These are phyloP conservation scores for Cryptococcus sp. DNA, from an alignment of 1,284 basidiomycete species.

Conservation along the genomic window DNA sequence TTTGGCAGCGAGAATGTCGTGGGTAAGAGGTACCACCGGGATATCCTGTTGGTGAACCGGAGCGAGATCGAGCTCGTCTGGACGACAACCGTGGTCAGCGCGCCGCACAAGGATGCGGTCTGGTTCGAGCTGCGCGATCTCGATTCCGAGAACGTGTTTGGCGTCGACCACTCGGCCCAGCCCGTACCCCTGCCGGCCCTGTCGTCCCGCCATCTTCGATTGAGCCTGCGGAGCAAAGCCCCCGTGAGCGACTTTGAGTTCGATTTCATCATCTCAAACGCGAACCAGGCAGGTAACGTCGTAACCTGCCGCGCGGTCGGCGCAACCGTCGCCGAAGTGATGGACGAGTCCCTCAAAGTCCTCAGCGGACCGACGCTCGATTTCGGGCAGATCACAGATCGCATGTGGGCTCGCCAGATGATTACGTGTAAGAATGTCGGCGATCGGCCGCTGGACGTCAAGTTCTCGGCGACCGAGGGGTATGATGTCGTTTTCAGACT, in stretches of 20 bases:
- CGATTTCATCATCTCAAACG: constrained; percentile 45
- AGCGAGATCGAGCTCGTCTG: constrained; percentile 47
- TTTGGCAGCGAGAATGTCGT: constrained; percentile 45
- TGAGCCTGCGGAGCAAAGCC: constrained; percentile 32
- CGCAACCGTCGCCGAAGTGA: constrained; percentile 30
- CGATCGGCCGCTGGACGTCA: constrained; percentile 51
- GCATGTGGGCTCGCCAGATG: constrained; percentile 52
- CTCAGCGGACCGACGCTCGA: constrained; percentile 51
- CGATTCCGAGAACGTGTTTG: constrained; percentile 49
- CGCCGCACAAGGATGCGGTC: constrained; percentile 38
- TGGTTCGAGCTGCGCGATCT: constrained; percentile 48
- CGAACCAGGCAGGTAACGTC: constrained; percentile 42
- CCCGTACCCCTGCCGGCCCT: constrained; percentile 43
- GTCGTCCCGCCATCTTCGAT: constrained; percentile 42
- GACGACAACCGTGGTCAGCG: constrained; percentile 39
- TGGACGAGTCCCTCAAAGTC: constrained; percentile 50
- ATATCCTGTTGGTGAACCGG: constrained; percentile 46
- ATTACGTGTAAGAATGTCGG: constrained; percentile 52
- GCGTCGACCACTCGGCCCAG: constrained; percentile 38
- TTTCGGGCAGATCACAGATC: constrained; percentile 54
- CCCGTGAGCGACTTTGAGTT: constrained; percentile 42
- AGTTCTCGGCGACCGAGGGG: constrained; percentile 49
- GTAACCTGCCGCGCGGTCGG: constrained; percentile 42
- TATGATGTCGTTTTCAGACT: constrained; percentile 53
- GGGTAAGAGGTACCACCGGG: constrained; percentile 38